These are phyloP conservation scores for Tylopilus cervinicoccineus DNA, from an alignment of 768 basidiomycete species.

Conservation along the genomic window DNA sequence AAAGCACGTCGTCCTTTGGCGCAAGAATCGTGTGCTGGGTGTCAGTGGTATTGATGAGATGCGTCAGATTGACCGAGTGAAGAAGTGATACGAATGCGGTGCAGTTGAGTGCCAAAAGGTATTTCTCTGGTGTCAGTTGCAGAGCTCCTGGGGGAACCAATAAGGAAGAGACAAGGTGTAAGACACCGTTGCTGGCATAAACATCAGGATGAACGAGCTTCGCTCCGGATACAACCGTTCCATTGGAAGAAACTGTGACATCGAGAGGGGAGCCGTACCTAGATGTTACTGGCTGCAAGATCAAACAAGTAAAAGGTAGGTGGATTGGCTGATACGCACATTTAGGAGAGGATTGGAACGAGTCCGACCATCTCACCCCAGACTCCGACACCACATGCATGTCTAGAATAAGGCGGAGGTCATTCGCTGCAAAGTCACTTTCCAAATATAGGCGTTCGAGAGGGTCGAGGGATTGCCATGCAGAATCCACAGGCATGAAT, in stretches of 20 bases:
- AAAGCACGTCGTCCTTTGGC: constrained; percentile 81
- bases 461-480: constrained; percentile 73
- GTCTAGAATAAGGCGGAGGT: constrained; percentile 71
- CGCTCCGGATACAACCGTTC: constrained; percentile 54
- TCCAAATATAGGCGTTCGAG: constrained; percentile 87
- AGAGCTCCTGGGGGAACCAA: constrained; percentile 75
- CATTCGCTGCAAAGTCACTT: constrained; percentile 80
- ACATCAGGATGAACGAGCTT: constrained; percentile 73
- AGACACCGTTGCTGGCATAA: constrained; percentile 91
- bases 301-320: constrained; percentile 9
- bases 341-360: constrained; percentile 48
- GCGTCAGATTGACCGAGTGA: constrained; percentile 72
- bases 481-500: constrained; percentile 83
- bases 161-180: constrained; percentile 84
- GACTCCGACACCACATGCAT: constrained; percentile 66
- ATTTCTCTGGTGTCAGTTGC: constrained; percentile 89
- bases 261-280: constrained; percentile 64
- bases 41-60: constrained; percentile 67
- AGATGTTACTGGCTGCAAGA: constrained; percentile 54
- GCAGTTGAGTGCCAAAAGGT: constrained; percentile 88
- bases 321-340: constrained; percentile 39
- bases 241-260: constrained; percentile 50
- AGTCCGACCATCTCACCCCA: constrained; percentile 63
- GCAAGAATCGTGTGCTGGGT: constrained; percentile 85
- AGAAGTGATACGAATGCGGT: constrained; percentile 85